Base-by-base conservation (phyloP, 208 protist species). In the Sergeia podlipaevii region DNA sequence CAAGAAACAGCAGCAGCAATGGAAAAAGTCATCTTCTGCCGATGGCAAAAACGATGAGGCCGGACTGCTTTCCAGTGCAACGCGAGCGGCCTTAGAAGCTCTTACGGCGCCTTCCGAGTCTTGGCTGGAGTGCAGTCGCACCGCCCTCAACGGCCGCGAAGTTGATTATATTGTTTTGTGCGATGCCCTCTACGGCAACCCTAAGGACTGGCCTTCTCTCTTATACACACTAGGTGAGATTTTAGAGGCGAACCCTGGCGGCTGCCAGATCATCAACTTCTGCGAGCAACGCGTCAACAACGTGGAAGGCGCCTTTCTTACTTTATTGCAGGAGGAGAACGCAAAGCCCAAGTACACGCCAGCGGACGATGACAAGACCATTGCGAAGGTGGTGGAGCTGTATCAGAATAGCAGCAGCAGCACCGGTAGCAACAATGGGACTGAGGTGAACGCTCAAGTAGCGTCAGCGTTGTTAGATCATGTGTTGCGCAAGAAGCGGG, bases 121-220 rank as follows among this genome's bases (percentile, higher is more conserved):
- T 13, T 72, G 79, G 46, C 8, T 56, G 3, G 58, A 34, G 47
- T 65, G 77, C 43, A 52, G 67, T 41, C 28, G 28, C 23, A 23
- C 10, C 10, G 37, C n/a, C 7, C 15, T 15, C 23, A 17, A 49
- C n/a, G 23, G 29, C 6, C 36, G 56, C 37, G 41, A 37, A 15
- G 64, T 82, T 2, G 67, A 84, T 39, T 74, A 80, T 57, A 76
- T 91, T 4, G 59, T 95, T 3, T 38, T 95, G 43, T 95, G 89
- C 29, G 89, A 95, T 58, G 89, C 89, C 1, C 75, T 95, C 21
- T 95, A 95, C 65, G 89, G 89, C 29, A 95, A 95, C 61, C 79
- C 82, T 21, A 76, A 73, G 45, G 80, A 91, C 56, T 95, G 89
- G 85, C 84, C 77, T 4, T 52, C 66, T 17, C 59, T 95, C 57